These are phyloP conservation scores for Pezicula carpinea DNA, from an alignment of 2,329 filamentous ascomycete species.

Conservation along the genomic window DNA sequence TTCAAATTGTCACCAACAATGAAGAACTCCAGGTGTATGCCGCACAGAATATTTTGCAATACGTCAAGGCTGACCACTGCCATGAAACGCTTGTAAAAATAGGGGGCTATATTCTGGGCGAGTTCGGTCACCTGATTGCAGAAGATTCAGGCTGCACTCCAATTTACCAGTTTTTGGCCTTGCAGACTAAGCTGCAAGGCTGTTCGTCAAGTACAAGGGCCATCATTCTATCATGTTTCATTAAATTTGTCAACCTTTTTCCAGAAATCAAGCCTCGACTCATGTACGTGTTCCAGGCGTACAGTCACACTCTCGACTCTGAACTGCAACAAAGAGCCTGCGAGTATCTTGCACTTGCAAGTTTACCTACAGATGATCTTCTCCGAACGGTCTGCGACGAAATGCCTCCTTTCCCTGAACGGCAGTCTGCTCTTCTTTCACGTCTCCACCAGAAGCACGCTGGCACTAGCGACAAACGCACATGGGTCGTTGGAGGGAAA, in stretches of 20 bases:
- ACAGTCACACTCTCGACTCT: conserved; percentile 91
- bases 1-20: conserved; percentile 98
- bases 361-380: conserved; percentile 82
- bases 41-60: conserved; percentile 86
- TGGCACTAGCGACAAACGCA: conserved; percentile 88
- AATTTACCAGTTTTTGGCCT: conserved; percentile 91
- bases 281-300: conserved; percentile 81
- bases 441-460: conserved; percentile 92
- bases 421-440: conserved; percentile 86
- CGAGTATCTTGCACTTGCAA: conserved; percentile 86
- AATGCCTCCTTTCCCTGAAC: conserved; percentile 96
- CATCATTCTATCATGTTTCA: conserved; percentile 90
- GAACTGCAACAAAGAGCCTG: conserved; percentile 95
- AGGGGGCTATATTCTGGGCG: conserved; percentile 89
- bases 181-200: conserved; percentile 83
- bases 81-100: conserved; percentile 98
- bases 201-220: conserved; percentile 87
- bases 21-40: conserved; percentile 97
- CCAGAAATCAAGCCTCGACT: conserved; percentile 97
- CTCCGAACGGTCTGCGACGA: conserved; percentile 93
- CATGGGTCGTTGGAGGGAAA: conserved; percentile 97
- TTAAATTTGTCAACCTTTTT: conserved; percentile 98
- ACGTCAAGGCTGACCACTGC: conserved; percentile 87
- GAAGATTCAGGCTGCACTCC: conserved; percentile 90
- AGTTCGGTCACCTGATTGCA: conserved; percentile 94